A percentile compares a stretch with the other conserved stretches of the same genome.
These are phyloP conservation scores for Barnettozyma pratensis DNA, from an alignment of 805 yeast species.

Conservation along the genomic window DNA sequence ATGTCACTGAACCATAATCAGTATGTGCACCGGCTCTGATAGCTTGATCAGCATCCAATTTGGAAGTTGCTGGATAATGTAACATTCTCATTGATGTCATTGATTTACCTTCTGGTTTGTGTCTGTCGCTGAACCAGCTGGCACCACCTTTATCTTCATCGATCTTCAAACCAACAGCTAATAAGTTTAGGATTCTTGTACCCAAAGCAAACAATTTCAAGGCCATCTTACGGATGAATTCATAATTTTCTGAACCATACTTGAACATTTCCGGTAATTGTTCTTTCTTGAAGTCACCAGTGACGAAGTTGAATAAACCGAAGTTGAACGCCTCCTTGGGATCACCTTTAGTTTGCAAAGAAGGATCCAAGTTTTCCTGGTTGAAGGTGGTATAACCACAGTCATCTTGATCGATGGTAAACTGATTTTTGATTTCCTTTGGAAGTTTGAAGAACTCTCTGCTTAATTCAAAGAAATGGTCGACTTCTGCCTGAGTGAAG, in stretches of 20 bases:
- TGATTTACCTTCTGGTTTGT: slow-evolving; percentile 43
- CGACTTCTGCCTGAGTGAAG: slow-evolving; percentile 52
- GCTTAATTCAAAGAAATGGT: slow-evolving; percentile 43
- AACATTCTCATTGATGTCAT: slow-evolving; percentile 68
- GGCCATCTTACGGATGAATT: slow-evolving; percentile 35
- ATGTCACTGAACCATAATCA: slow-evolving; percentile 73
- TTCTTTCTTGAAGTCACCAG: slow-evolving; percentile 39
- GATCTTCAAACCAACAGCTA: slow-evolving; percentile 60
- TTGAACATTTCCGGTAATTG: slow-evolving; percentile 50
- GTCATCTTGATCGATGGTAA: slow-evolving; percentile 48
- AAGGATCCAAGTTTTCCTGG: slow-evolving; percentile 41
- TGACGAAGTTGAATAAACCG: slow-evolving; percentile 44
- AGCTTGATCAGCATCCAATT: slow-evolving; percentile 42
- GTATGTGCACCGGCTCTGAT: slow-evolving; percentile 85
- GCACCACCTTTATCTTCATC: slow-evolving; percentile 47
- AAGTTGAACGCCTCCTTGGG: slow-evolving; percentile 71
- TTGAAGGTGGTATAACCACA: slow-evolving; percentile 55
- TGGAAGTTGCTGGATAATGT: slow-evolving; percentile 53
- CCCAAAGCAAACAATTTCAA: slow-evolving; percentile 47
- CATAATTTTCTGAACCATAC: slow-evolving; percentile 32
- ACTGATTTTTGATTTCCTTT: slow-evolving; percentile 42
- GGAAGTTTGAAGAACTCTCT: slow-evolving; percentile 47
- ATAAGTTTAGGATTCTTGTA: slow-evolving; percentile 42
- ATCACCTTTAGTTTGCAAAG: slow-evolving; percentile 37
- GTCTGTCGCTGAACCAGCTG: slow-evolving; percentile 62